phyloP scores from a whole-genome alignment of 345 rosid genomes.

The Xanthoceras sorbifolium region DNA sequence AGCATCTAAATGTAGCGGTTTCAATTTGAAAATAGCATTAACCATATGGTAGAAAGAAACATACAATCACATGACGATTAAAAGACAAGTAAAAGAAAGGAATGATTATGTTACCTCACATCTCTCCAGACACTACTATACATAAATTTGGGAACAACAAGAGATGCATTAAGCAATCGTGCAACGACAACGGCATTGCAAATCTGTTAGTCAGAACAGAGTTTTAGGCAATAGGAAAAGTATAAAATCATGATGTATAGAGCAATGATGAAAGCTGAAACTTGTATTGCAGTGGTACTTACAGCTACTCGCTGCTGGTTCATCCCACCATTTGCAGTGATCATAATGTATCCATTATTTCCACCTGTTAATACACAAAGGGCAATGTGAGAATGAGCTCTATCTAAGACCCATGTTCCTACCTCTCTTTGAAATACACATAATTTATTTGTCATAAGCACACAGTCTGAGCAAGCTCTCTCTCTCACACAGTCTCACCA shows the following conservation, averaged over 20 bases:
- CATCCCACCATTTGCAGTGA: conserved; percentile 98
- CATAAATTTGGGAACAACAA: conserved; percentile 87
- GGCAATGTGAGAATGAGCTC: conserved; percentile 8
- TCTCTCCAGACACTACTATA: conserved; percentile 97
- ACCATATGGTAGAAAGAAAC: background rate
- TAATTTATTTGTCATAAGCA: background rate
- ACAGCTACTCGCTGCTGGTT: conserved; percentile 98
- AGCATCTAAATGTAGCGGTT: background rate
- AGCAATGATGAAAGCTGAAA: background rate
- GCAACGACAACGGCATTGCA: conserved; percentile 93
- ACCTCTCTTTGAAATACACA: conserved; percentile 3
- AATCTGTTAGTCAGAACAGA: conserved; percentile 48
- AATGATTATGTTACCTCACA: conserved; percentile 58
- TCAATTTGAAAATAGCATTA: conserved; percentile 1
- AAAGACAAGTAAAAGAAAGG: conserved; percentile 22
- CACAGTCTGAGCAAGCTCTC: background rate
- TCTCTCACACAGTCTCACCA: conserved; percentile 38
- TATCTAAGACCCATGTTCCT: background rate
- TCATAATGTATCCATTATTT: conserved; percentile 80
- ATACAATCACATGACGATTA: background rate
- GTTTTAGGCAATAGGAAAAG: conserved; percentile 9
- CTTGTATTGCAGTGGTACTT: conserved; percentile 37
- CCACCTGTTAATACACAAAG: conserved; percentile 51
- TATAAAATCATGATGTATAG: background rate
- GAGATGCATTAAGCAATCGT: conserved; percentile 81